Conservation (phyloP, 2,329 filamentous ascomycete genomes). For the Rhynchosporium secalis region DNA sequence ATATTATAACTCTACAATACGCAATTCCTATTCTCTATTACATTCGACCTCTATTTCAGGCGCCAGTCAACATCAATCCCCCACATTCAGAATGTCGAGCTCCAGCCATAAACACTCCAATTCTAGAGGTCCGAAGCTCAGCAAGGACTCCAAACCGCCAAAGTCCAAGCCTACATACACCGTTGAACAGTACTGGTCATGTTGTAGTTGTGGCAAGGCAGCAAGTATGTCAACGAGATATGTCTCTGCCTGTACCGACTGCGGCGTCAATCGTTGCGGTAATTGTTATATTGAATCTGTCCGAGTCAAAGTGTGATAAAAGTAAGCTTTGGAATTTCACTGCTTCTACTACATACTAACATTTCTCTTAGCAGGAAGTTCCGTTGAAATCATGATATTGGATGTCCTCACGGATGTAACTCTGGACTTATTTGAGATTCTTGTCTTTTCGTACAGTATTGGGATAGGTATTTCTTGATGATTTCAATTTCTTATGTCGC, state of each 20-base stretch:
- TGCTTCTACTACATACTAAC: neutral
- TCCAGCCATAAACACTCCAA: too few relatives aligned
- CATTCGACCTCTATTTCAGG: too few relatives aligned
- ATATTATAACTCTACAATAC: too few relatives aligned
- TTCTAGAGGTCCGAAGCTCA: neutral
- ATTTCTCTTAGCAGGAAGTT: constrained; percentile 4
- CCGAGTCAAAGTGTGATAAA: neutral
- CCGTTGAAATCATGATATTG: neutral
- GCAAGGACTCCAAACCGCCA: neutral
- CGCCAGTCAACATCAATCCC: too few relatives aligned
- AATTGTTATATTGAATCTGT: neutral
- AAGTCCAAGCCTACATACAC: neutral
- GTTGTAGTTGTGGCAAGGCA: neutral
- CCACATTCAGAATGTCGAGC: too few relatives aligned
- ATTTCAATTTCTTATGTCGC: too few relatives aligned
- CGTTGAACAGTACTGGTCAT: neutral
- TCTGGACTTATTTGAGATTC: neutral
- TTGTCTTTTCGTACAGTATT: neutral
- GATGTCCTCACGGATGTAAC: neutral
- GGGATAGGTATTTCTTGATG: too few relatives aligned
- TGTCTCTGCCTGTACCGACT: neutral
- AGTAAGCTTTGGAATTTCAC: neutral
- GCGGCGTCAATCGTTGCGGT: neutral
- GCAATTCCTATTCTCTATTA: too few relatives aligned
- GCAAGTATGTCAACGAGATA: neutral